Conservation (phyloP, 192 early-diverging fungal genomes). For the Gorgonomyces haynaldii region DNA sequence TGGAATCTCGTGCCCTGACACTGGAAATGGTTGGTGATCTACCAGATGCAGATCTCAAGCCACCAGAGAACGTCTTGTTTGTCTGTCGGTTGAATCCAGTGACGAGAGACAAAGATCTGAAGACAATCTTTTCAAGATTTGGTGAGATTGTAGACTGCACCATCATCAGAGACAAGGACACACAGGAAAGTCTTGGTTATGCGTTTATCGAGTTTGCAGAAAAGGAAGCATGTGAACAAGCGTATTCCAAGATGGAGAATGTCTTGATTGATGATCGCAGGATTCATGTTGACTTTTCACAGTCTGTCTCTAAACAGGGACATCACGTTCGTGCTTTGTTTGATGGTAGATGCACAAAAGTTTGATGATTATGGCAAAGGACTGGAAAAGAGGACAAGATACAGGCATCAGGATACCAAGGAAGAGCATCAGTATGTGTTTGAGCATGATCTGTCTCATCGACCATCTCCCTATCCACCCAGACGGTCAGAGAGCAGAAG, state of each 20-base stretch:
- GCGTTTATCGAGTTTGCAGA: constrained; percentile 94
- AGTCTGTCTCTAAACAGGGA: constrained; percentile 57
- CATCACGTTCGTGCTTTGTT: not conserved
- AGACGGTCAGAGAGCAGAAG: too few relatives aligned
- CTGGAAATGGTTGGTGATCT: constrained; percentile 97
- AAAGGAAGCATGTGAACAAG: constrained; percentile 76
- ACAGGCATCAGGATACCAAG: not conserved
- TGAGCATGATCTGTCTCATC: too few relatives aligned
- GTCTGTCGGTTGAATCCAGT: constrained; percentile 89
- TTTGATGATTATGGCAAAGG: not conserved
- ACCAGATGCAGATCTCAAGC: constrained; percentile 92
- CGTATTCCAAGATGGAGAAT: constrained; percentile 85
- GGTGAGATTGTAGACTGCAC: constrained; percentile 70
- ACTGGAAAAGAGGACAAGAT: not conserved
- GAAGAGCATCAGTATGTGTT: not conserved
- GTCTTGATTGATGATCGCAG: constrained; percentile 91
- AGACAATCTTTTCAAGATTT: constrained; percentile 87
- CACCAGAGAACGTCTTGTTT: constrained; percentile 93
- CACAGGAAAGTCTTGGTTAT: constrained; percentile 76
- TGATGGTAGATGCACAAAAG: too few relatives aligned
- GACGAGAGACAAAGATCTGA: constrained; percentile 81
- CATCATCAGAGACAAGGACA: constrained; percentile 74
- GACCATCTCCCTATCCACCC: too few relatives aligned
- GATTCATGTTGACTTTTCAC: constrained; percentile 97
- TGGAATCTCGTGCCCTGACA: constrained; percentile 82